Evolutionary conservation across 176 grass and related monocot genomes (phyloP).

Genomic region (Oryza rufipogon): DNA sequence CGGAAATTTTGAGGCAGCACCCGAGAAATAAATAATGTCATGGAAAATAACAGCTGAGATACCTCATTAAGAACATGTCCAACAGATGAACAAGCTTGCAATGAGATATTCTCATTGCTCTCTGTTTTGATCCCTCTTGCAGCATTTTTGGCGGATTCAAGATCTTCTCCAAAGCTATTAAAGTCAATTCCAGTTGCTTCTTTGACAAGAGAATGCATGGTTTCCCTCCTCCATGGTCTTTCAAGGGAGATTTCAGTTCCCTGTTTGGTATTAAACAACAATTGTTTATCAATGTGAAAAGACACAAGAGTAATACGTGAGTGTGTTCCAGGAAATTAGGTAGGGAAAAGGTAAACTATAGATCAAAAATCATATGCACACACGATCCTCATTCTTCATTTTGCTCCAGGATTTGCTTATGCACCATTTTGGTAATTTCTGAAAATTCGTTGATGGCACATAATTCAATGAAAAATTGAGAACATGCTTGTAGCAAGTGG

Average conservation of each 20-base stretch:
- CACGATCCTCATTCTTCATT: background rate
- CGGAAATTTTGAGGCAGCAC: background rate
- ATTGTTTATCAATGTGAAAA: constrained; percentile 6
- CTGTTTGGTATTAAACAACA: constrained; percentile 53
- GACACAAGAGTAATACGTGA: constrained; percentile 8
- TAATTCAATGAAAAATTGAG: background rate
- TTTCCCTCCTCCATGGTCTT: constrained; percentile 94
- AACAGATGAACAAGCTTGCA: constrained; percentile 74
- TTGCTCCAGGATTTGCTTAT: background rate
- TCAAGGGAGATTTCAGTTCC: constrained; percentile 88
- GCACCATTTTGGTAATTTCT: too few species aligned
- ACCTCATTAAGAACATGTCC: constrained; percentile 98
- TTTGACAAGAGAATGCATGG: constrained; percentile 98
- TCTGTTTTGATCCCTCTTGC: constrained; percentile 54
- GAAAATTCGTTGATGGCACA: background rate
- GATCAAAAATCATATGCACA: background rate
- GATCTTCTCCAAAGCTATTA: constrained; percentile 56
- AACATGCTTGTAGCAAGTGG: too few species aligned
- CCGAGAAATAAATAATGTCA: background rate
- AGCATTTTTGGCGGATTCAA: constrained; percentile 75
- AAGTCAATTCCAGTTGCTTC: constrained; percentile 89
- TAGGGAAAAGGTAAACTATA: background rate
- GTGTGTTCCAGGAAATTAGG: background rate
- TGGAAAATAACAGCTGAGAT: constrained; percentile 33
- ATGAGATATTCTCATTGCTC: constrained; percentile 48